These are phyloP conservation scores for Phytopythium ostracodes DNA, from an alignment of 352 stramenopile species.

Conservation along the genomic window DNA sequence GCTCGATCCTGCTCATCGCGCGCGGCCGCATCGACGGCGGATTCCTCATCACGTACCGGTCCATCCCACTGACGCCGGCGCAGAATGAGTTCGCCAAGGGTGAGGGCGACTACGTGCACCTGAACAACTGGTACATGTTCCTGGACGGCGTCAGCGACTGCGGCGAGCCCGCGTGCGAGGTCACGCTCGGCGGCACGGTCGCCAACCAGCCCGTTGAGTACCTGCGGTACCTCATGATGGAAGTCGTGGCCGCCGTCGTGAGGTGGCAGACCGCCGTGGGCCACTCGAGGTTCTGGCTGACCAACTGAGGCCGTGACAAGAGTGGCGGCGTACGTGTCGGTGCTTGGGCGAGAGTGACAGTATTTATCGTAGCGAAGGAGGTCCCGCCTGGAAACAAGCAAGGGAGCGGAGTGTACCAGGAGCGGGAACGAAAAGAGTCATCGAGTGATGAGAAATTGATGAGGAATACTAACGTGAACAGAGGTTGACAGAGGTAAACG, in stretches of 20 bases:
- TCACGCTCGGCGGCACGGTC: constrained; percentile 58
- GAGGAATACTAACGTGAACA: no score
- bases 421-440: not conserved
- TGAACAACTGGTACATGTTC: constrained; percentile 81
- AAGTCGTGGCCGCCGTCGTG: constrained; percentile 56
- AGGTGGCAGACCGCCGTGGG: constrained; percentile 65
- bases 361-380: not conserved
- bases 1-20: constrained; percentile 56
- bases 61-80: constrained; percentile 43
- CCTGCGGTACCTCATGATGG: constrained; percentile 61
- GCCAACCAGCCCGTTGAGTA: constrained; percentile 50
- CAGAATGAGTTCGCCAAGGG: constrained; percentile 36
- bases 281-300: constrained; percentile 43
- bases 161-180: constrained; percentile 38
- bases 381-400: no score
- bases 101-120: constrained; percentile 52
- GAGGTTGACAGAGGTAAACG: no score
- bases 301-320: constrained; percentile 35
- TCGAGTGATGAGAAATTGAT: not conserved
- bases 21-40: constrained; percentile 55
- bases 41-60: constrained; percentile 66
- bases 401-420: no score
- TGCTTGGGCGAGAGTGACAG: constrained; percentile 17
- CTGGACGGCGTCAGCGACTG: constrained; percentile 25
- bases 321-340: constrained; percentile 87